phyloP scores from a whole-genome alignment of 768 basidiomycete genomes.

The Daedalea quercina region DNA sequence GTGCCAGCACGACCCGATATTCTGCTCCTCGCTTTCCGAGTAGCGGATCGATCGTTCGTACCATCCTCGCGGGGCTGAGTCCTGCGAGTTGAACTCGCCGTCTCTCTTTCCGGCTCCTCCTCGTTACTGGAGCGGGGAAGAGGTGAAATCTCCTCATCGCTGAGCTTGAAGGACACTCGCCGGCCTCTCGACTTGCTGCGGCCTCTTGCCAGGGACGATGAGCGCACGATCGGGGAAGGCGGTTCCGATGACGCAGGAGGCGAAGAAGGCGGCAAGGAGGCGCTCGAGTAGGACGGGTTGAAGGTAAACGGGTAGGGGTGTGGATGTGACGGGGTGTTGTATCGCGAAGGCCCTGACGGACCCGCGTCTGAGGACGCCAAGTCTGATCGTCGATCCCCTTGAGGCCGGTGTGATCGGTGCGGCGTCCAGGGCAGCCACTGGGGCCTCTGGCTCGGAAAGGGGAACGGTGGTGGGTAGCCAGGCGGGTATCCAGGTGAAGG shows the following conservation, averaged over 20 bases:
- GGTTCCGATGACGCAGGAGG: slow-evolving; percentile 36
- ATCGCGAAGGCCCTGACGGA: slow-evolving; percentile 14
- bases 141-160: slow-evolving; percentile 13
- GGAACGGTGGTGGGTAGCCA: slow-evolving; percentile 15
- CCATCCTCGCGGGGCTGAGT: not conserved
- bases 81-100: not conserved
- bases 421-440: slow-evolving; percentile 15
- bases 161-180: slow-evolving; percentile 50
- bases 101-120: not conserved
- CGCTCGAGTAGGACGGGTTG: slow-evolving; percentile 39
- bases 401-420: slow-evolving; percentile 7
- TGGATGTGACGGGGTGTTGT: slow-evolving; percentile 30
- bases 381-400: slow-evolving; percentile 19
- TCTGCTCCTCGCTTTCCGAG: not conserved
- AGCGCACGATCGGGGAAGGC: slow-evolving; percentile 10
- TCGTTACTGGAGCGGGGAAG: slow-evolving; percentile 1
- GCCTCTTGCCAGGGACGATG: slow-evolving; percentile 24
- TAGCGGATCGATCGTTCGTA: not conserved
- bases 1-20: not conserved
- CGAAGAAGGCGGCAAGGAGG: slow-evolving; percentile 47
- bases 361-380: slow-evolving; percentile 23
- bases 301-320: slow-evolving; percentile 33
- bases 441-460: slow-evolving; percentile 8
- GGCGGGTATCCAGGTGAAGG: slow-evolving; percentile 7
- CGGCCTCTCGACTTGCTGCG: slow-evolving; percentile 50